Percentiles rank a stretch among this genome's conserved stretches.
phyloP scores from a whole-genome alignment of 2,329 filamentous ascomycete species.

The Cladosporium phlei region DNA sequence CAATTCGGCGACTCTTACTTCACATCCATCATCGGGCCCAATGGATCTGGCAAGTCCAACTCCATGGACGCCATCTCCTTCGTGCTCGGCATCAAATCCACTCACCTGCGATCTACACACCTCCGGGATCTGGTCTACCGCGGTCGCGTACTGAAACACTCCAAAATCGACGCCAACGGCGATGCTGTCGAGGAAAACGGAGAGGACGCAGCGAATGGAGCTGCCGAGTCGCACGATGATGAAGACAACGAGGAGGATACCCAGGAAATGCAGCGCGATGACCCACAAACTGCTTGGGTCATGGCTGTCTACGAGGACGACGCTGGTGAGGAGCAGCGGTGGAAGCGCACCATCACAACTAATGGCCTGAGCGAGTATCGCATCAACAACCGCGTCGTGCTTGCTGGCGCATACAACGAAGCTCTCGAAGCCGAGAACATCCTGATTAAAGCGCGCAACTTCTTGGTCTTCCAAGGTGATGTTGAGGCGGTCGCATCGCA shows the following conservation, averaged over 20 bases:
- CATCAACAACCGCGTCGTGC: slow-evolving; percentile 88
- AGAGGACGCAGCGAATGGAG: slow-evolving; percentile 37
- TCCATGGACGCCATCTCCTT: slow-evolving; percentile 99
- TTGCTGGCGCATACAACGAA: slow-evolving; percentile 87
- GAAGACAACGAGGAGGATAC: slow-evolving; percentile 51
- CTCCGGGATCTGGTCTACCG: slow-evolving; percentile 94
- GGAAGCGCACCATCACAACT: slow-evolving; percentile 91
- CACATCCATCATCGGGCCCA: slow-evolving; percentile 97
- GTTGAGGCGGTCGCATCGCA: slow-evolving; percentile 96
- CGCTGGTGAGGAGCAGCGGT: slow-evolving; percentile 86
- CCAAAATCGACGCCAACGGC: slow-evolving; percentile 86
- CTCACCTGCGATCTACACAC: slow-evolving; percentile 90
- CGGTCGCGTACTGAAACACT: slow-evolving; percentile 84
- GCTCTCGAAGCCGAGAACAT: slow-evolving; percentile 91
- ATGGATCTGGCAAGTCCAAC: slow-evolving; percentile 99
- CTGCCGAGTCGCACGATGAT: slow-evolving; percentile 47
- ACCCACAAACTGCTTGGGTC: slow-evolving; percentile 95
- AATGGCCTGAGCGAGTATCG: slow-evolving; percentile 89
- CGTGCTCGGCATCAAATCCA: slow-evolving; percentile 96
- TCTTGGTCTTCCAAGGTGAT: slow-evolving; percentile 96
- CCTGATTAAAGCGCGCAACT: slow-evolving; percentile 94
- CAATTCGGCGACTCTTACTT: slow-evolving; percentile 98
- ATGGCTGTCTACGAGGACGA: slow-evolving; percentile 99
- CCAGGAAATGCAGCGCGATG: slow-evolving; percentile 62
- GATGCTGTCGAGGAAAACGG: slow-evolving; percentile 53